Evolutionary conservation across 2,329 filamentous ascomycete genomes (phyloP), one percentile per base, ranked within the genome.

Genomic region (Verticillium nubilum): DNA sequence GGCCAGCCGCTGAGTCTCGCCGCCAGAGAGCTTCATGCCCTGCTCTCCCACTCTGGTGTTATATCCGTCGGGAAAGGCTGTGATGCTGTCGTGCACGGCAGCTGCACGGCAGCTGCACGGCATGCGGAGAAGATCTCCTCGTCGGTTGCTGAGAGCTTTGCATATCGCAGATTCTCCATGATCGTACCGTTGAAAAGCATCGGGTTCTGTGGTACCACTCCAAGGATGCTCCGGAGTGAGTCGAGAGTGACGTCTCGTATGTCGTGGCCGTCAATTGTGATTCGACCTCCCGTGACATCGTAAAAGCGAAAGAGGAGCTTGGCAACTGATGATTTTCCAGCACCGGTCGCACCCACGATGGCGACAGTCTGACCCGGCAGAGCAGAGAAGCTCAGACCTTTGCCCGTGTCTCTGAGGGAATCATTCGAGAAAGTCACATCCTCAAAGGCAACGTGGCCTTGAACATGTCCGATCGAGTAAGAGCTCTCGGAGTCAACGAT

Each of bases 1-100:
- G 5, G 86, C 86, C 28, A 89, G 80, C 54, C 86, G 82, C 66
- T 89, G 86, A 5, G 88, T 72, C 68, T 89, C 86, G 26, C 86
- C 86, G 1, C 86, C 86, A 4, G 86, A 89, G 2, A 89, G 73
- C 74, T 86, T 86, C 73, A 82, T 74, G 52, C 80, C 80, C 7
- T 79, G 75, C 60, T 83, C 80, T 5, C 80, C 80, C 26, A 83
- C 80, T 50, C 73, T 71, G 17, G 80, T 82, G 55, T 76, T 71
- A 64, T 83, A 83, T 2, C 79, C 77, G 42, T 85, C 75, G 0
- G 78, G 77, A 66, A 85, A 85, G 1, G 74, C 72, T 63, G 79
- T 68, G 64, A 86, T 85, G 65, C 84, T 82, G 65, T 86, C 82
- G 64, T 86, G 83, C 27, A 86, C 82, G 57, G 78, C 80, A 23